phyloP scores from a whole-genome alignment of 2,329 filamentous ascomycete species.

The Didymella keratinophila region DNA sequence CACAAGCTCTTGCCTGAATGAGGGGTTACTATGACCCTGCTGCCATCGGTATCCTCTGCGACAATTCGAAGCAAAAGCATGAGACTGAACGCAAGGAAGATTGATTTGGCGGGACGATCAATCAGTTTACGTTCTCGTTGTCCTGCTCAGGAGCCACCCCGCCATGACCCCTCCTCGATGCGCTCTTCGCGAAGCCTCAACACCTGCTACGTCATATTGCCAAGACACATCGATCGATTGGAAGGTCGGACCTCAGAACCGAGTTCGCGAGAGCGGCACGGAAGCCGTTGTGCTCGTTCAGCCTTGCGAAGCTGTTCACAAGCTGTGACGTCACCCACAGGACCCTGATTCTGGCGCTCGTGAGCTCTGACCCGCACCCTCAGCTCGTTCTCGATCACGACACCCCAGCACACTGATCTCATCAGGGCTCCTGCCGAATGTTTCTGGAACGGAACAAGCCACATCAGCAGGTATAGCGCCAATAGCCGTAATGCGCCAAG shows the following conservation, averaged over 20 bases:
- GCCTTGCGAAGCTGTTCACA: constrained; percentile 20
- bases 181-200: not conserved
- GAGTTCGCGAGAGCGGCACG: not conserved
- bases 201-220: constrained; percentile 6
- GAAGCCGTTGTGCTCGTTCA: constrained; percentile 5
- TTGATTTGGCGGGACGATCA: not conserved
- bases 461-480: constrained; percentile 16
- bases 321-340: constrained; percentile 29
- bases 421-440: constrained; percentile 21
- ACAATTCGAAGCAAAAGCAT: not conserved
- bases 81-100: not conserved
- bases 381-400: constrained; percentile 10
- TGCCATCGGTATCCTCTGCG: not conserved
- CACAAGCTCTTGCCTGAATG: not conserved
- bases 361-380: not conserved
- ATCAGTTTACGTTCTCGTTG: not conserved
- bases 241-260: not conserved
- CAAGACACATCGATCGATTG: constrained; percentile 11
- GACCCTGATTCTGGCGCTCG: constrained; percentile 11
- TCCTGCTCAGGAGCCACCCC: not conserved
- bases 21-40: not conserved
- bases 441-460: constrained; percentile 23
- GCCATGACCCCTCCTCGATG: not conserved
- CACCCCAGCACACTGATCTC: constrained; percentile 21
- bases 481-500: constrained; percentile 31